Evolutionary conservation across 2,329 filamentous ascomycete genomes (phyloP), one percentile per base, ranked within the genome.

Genomic region (Ceratocystis huliohia): DNA sequence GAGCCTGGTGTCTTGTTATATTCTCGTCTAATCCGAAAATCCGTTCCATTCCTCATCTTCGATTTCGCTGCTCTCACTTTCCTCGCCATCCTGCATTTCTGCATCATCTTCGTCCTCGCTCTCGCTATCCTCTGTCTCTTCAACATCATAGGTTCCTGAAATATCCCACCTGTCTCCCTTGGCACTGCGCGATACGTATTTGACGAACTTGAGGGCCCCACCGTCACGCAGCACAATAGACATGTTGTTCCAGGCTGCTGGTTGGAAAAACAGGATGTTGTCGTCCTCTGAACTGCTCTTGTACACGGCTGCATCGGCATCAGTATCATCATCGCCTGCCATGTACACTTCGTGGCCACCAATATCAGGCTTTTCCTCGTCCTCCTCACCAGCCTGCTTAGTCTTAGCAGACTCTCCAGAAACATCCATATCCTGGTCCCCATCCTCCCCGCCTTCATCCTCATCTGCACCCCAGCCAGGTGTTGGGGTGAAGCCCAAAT

Each of bases 161-260:
- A 97, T 81, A 77, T 99, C 94, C 91, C 92, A 97, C 56, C 94
- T 82, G 76, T 97, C 94, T 0, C 94, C 94, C 73, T 84, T 84
- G 6, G 94, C 94, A 63, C 82, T 84, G 68, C 81, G 81, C 75
- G 88, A 95, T 25, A 99, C 88, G 75, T 97, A 99, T 79, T 97
- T 99, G 72, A 97, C 91, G 74, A 99, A 99, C 74, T 90, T 87
- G 73, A 99, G 80, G 15, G 88, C 88, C 15, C 90, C 92, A 70
- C 84, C 85, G 74, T 99, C 94, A 67, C 94, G 83, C 70, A 97
- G 78, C 41, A 97, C 94, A 70, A 99, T 84, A 70, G 88, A 91
- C 78, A 99, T 81, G 70, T 88, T 90, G 75, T 97, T 97, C 94
- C 94, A 99, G 17, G 82, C 75, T 1, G 82, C 80, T 7, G 80